Base-by-base conservation (phyloP, 257 asterid genomes). In the Handroanthus guayacan region DNA sequence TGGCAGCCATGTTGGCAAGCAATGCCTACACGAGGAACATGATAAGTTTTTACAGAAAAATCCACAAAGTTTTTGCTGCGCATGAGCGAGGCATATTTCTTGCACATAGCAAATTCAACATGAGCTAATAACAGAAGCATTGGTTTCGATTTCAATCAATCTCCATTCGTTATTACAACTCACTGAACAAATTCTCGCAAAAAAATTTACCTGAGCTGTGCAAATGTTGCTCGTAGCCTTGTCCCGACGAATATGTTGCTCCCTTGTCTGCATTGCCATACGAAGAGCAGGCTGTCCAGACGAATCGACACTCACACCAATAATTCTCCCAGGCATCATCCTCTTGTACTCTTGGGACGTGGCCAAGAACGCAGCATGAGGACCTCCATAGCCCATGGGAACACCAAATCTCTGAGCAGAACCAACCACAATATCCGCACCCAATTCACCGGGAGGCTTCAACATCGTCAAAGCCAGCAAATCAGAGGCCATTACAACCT, bases 251-350 rank as follows among this genome's bases (percentile, higher is more conserved):
- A 93, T 93, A 78, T 93, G 98, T 69, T 93, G 98, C 83, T 93
- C 97, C 87, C 98, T 83, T 0, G 98, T 93, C 83, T 93, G 98
- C 98, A 93, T 88, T 10, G 98, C 98, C 98, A 93, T 93, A 34
- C 98, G 94, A 11, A 93, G 87, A 64, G 97, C 98, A 34, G 88
- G 97, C 76, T 91, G 91, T 38, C 98, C 96, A 12, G 84, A 36
- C 4, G 98, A 87, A 85, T 93, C 98, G 56, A 91, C 89, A 80
- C 98, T 93, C 2, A 93, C 76, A 71, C 98, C 98, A 65, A 93
- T 93, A 78, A 93, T 93, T 75, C 98, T 89, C 79, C 98, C 98
- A 0, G 98, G 98, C 98, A 93, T 93, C 89, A 93, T 89, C 82
- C 98, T 85, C 85, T 93, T 93, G 67, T 93, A 93, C 86, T 93